Evolutionary conservation across 441 rosid genomes (phyloP), one percentile per base, ranked within the genome.

Genomic region (Oxalis stricta): DNA sequence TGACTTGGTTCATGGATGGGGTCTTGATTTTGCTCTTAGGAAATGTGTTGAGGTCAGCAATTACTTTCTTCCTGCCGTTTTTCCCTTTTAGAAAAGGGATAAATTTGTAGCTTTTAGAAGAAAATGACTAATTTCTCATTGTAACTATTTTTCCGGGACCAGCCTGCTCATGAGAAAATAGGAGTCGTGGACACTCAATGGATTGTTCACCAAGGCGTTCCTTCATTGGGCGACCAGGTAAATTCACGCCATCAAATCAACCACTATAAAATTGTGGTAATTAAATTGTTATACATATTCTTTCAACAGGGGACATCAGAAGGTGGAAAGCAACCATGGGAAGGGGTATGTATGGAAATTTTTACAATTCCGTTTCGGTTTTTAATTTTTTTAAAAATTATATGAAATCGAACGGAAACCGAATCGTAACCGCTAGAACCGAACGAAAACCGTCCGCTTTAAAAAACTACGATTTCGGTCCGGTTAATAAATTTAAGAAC

Each of bases 1-100:
- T 50, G 98, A 91, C 75, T 77, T 91, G 67, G 65, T 91, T 58
- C 98, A 91, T 31, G 98, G 98, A 48, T 91, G 98, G 98, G 98
- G 96, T 59, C 70, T 91, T 54, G 96, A 91, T 69, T 86, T 91
- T 55, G 76, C 92, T n/a, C 46, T 91, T 57, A 58, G 96, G 43
- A 86, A 64, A 65, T 86, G 98, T 48, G 83, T 91, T 18, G 77
- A 76, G 84, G 96, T 89, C 17, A 19, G 82, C 29, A 18, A 18
- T 44, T 26, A 2, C 50, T 33, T 48, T 53, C 44, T 35, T 45
- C 59, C 18, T 59, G 21, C 32, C 15, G 40, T 9, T 5, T 23
- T 37, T n/a, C n/a, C n/a, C n/a, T n/a, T n/a, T n/a, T n/a, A n/a
- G n/a, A n/a, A n/a, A n/a, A n/a, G n/a, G n/a, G n/a, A n/a, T n/a